Conservation (phyloP, 108 stramenopile genomes). For the Thalassiosira profunda region DNA sequence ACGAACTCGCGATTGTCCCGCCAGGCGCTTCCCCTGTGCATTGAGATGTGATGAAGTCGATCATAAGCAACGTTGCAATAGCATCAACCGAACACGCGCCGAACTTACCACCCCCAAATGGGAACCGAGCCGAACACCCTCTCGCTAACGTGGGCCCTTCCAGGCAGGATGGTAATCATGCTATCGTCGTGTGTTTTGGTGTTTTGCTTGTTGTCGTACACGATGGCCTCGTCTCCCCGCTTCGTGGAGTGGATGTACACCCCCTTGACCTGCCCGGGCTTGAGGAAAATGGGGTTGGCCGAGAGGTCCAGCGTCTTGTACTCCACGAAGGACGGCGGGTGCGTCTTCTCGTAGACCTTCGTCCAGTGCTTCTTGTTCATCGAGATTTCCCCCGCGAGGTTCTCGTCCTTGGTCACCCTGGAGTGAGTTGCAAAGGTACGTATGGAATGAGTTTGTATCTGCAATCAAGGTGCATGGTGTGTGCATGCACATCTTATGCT, state of each 20-base stretch:
- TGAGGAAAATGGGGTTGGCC: constrained; percentile 65
- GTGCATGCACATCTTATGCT: no score
- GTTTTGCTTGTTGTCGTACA: constrained; percentile 80
- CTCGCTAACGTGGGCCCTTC: constrained; percentile 81
- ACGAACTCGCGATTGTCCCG: constrained; percentile 87
- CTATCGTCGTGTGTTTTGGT: constrained; percentile 70
- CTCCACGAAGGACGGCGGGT: constrained; percentile 47
- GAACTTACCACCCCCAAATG: constrained; percentile 64
- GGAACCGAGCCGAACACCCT: constrained; percentile 69
- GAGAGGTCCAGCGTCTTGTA: constrained; percentile 69
- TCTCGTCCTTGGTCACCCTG: constrained; percentile 70
- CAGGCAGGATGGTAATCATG: constrained; percentile 72
- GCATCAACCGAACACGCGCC: no score
- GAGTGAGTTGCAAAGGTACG: not conserved
- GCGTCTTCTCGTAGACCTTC: constrained; percentile 79
- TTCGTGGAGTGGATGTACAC: constrained; percentile 85
- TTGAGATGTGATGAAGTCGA: not conserved
- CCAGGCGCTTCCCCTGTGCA: constrained; percentile 87
- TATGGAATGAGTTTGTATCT: no score
- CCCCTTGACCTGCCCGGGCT: constrained; percentile 72
- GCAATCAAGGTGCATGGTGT: no score
- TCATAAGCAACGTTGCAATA: not conserved
- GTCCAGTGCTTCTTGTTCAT: constrained; percentile 63
- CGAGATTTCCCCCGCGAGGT: constrained; percentile 36
- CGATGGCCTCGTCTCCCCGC: constrained; percentile 80